Conservation (phyloP, 1,139 yeast species). For the Taiozyma sp. region DNA sequence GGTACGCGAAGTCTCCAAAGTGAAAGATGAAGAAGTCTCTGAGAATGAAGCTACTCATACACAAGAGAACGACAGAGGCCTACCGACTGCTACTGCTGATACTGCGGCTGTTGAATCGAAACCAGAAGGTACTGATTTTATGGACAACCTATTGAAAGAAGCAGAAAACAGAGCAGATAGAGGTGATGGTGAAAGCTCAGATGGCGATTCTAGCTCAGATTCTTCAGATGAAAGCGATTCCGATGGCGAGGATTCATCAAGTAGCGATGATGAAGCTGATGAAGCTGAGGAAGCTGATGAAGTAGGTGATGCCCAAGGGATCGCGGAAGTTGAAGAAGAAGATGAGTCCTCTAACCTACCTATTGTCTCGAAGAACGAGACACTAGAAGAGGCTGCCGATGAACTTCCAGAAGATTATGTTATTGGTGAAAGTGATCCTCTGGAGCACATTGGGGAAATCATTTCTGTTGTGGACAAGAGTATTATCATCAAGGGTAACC, state of each 20-base stretch:
- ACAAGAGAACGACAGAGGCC: neutral
- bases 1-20: neutral
- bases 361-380: conserved; percentile 74
- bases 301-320: conserved; percentile 19
- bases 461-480: conserved; percentile 68
- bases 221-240: conserved; percentile 13
- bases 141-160: conserved; percentile 21
- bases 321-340: conserved; percentile 22
- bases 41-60: neutral
- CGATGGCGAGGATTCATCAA: conserved; percentile 10
- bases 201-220: conserved; percentile 19
- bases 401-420: conserved; percentile 62
- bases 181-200: conserved; percentile 1
- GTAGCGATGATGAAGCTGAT: conserved; percentile 11
- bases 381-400: conserved; percentile 64
- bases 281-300: no score
- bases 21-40: neutral
- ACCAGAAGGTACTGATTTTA: conserved; percentile 12
- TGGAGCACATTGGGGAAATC: conserved; percentile 72
- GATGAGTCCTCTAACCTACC: conserved; percentile 47
- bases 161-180: conserved; percentile 3
- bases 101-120: neutral
- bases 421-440: conserved; percentile 55
- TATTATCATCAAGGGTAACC: conserved; percentile 65
- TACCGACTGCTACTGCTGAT: neutral